Evolutionary conservation across 2,329 filamentous ascomycete species (phyloP), one percentile per base, ranked within the genome.

Genomic region (Bretziella fagacearum): DNA sequence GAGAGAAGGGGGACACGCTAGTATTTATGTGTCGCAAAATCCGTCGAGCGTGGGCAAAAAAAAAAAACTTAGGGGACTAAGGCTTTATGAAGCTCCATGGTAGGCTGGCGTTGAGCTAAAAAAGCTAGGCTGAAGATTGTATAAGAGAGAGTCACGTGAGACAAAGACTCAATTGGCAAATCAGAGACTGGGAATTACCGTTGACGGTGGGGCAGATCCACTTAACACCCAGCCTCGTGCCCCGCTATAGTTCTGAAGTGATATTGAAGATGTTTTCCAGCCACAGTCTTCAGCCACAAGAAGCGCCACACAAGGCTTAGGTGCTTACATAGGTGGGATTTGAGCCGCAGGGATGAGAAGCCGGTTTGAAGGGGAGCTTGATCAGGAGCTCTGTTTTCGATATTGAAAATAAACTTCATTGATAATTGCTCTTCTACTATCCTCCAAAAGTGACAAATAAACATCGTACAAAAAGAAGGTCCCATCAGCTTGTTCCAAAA

Each of bases 61-160:
- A n/a, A 39, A 39, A 39, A 39, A 22, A 22, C 35, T 22, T 20
- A 18, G 30, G 8, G 23, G 8, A 7, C 17, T 10, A 17, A 3
- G 18, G 18, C 35, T 17, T 42, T 30, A 20, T 40, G 17, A 25
- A 32, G 43, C 23, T 42, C 11, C 11, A 35, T n/a, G n/a, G 17
- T 43, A 29, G 41, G 48, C 36, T 50, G 36, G 29, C 27, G 36
- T 25, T 35, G 39, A 36, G 41, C 13, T 40, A 48, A 32, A 44
- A n/a, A 36, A 20, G 25, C 20, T 36, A n/a, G 10, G 27, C n/a
- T 23, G 36, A 46, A 35, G 18, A 26, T 32, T 22, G 41, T 20
- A 47, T 47, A 44, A 32, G 17, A 20, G 13, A 1, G 6, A 4
- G 23, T 51, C 49, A 51, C 44, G 49, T 51, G 49, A 43, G 10